Base-by-base conservation (phyloP, 2,329 filamentous ascomycete species). In the Trichothecium sympodiale region DNA sequence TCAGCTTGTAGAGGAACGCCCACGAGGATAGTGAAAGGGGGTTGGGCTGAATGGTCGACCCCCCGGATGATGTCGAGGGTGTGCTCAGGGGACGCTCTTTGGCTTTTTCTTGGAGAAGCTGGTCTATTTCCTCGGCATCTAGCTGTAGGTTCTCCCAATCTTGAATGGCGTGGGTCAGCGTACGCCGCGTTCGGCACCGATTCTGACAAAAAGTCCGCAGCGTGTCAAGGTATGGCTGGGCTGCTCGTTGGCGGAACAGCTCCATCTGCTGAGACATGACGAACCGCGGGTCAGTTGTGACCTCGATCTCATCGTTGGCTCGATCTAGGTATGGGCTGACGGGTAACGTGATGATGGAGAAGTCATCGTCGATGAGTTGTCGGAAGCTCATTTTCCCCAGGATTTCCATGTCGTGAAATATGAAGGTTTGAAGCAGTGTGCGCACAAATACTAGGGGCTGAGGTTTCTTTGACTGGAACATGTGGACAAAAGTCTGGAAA, bases 1-100 rank as follows among this genome's bases (percentile, higher is more conserved):
- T 75, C n/a, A 95, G 69, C 56, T 95, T 96, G 58, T 94, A 84
- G 40, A 88, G 73, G 48, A 89, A 93, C 0, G 80, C 75, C 91
- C 91, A 98, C 4, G 83, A 87, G 2, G 83, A 86, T 1, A 96
- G 67, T 0, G 86, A 79, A 17, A 15, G 10, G 16, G n/a, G n/a
- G n/a, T n/a, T n/a, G n/a, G n/a, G n/a, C n/a, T n/a, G n/a, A n/a
- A n/a, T n/a, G n/a, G n/a, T n/a, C n/a, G n/a, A n/a, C n/a, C n/a
- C n/a, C n/a, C n/a, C n/a, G n/a, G n/a, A 15, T 23, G 14, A 14
- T 29, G 26, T 8, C 28, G 12, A 12, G 9, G 23, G 34, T n/a
- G 29, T 12, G 17, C 29, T 12, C 15, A 14, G 12, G 29, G 13
- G 69, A 29, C 71, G 59, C 53, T 86, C 82, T 13, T 69, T 63